Evolutionary conservation across 2,329 filamentous ascomycete species (phyloP), one percentile per base, ranked within the genome.

Genomic region (Elsinoe necatrix): DNA sequence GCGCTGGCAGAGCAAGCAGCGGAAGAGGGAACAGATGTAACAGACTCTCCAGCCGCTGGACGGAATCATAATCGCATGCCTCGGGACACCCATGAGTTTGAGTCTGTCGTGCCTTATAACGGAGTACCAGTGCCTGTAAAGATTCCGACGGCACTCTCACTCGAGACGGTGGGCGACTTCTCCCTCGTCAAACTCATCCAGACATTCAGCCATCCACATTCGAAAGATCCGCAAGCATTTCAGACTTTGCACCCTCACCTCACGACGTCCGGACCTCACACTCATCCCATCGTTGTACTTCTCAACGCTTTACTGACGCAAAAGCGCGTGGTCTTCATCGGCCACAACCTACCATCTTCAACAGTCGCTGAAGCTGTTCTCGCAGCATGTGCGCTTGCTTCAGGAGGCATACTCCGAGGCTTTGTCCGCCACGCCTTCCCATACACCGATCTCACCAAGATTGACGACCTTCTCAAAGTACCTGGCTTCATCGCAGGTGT

Each of bases 291-390:
- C 62, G 91, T 97, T 60, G 88, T 98, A 5, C 81, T 98, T 21
- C 84, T 93, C 64, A 98, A 98, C 67, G 93, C 90, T 0, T 83
- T 98, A 61, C 77, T 98, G 55, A 98, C 93, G 0, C 92, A 98
- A 68, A 98, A 98, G 73, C 84, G 93, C 55, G 83, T 98, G 66
- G 91, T 98, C 59, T 98, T 98, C 69, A 77, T 98, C 5, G 93
- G 93, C 2, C 87, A 98, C 74, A 95, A 95, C 66, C 85, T 92
- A 70, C 92, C 93, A 0, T 96, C 93, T 0, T 90, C 91, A 20
- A 91, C 96, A 67, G 93, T 98, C 23, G 93, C 93, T 1, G 92
- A 98, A 73, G 92, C 93, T n/a, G 93, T 98, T 2, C 80, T 98
- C 7, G 93, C 90, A n/a, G 91, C 93, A 1, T 98, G 93, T 70